Conservation (phyloP, 1,284 basidiomycete genomes). For the Meira miltonrushii region DNA sequence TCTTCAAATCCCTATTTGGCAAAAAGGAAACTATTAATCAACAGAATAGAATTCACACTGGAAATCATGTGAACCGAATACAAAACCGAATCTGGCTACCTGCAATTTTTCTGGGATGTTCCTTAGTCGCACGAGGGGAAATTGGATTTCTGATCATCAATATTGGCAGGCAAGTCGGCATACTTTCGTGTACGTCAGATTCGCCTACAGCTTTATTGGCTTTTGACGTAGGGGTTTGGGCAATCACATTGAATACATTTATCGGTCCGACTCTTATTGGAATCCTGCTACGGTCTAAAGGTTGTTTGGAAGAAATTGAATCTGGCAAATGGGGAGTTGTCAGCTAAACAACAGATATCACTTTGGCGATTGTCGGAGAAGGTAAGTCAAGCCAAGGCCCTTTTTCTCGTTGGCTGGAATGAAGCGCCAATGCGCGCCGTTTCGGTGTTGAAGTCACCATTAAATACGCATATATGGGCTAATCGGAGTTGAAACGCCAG, state of each 20-base stretch:
- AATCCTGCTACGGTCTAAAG: slow-evolving; percentile 11
- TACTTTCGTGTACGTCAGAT: background rate
- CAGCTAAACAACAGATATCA: no score
- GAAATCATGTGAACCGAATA: background rate
- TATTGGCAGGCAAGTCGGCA: slow-evolving; percentile 6
- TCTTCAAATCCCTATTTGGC: background rate
- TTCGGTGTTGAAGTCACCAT: no score
- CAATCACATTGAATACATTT: slow-evolving; percentile 30
- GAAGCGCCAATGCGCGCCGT: no score
- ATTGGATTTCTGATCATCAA: slow-evolving; percentile 54
- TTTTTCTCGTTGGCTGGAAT: no score
- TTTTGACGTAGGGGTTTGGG: slow-evolving; percentile 30
- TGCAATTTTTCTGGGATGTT: slow-evolving; percentile 54
- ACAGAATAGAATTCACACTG: background rate
- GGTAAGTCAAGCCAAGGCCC: no score
- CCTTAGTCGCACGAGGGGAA: slow-evolving; percentile 60
- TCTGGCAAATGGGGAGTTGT: no score
- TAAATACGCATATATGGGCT: no score
- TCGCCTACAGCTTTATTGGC: slow-evolving; percentile 14
- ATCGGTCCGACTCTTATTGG: slow-evolving; percentile 26
- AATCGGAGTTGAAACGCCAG: no score
- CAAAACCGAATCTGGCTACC: slow-evolving; percentile 15
- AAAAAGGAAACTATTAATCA: background rate
- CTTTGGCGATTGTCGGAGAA: no score
- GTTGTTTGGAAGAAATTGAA: slow-evolving; percentile 1